These are phyloP conservation scores for Plasmopara muralis DNA, from an alignment of 352 stramenopile species.

Conservation along the genomic window DNA sequence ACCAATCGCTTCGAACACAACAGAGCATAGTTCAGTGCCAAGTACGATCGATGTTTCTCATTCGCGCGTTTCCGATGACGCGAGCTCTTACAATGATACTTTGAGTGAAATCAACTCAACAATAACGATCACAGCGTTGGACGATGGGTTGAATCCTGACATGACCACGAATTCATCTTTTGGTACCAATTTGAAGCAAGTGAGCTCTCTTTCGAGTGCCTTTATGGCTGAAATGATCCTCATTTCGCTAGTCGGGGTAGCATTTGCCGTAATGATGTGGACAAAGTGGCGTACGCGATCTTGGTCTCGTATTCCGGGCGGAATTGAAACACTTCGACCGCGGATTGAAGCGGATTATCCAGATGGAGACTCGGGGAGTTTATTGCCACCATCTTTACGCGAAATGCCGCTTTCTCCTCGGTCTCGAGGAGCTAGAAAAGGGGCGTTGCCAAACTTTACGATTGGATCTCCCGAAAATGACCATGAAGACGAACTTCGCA, in stretches of 20 bases:
- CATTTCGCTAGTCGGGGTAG: constrained; percentile 49
- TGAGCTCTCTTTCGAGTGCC: constrained; percentile 16
- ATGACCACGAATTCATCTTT: constrained; percentile 4
- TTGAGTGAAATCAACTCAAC: constrained; percentile 13
- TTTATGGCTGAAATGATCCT: constrained; percentile 53
- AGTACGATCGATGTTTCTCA: constrained; percentile 2
- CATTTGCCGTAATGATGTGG: constrained; percentile 42
- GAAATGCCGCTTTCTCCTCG: constrained; percentile 26
- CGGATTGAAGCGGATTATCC: constrained; percentile 17
- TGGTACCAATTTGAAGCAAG: constrained; percentile 6
- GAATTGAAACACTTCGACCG: constrained; percentile 21
- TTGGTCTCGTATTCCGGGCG: constrained; percentile 47
- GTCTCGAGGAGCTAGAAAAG: constrained; percentile 20
- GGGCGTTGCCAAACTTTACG: constrained; percentile 33
- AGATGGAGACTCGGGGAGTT: constrained; percentile 12
- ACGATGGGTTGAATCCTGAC: constrained; percentile 3
- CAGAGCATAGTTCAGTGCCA: neutral
- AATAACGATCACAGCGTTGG: constrained; percentile 4
- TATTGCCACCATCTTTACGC: constrained; percentile 12
- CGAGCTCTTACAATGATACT: constrained; percentile 11
- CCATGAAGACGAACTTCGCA: constrained; percentile 19
- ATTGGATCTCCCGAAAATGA: constrained; percentile 41
- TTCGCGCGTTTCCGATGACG: constrained; percentile 1
- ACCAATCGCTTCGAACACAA: constrained; percentile 4
- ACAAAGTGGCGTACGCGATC: constrained; percentile 44